Evolutionary conservation across 768 basidiomycete genomes (phyloP).

Genomic region (Russula sp.): DNA sequence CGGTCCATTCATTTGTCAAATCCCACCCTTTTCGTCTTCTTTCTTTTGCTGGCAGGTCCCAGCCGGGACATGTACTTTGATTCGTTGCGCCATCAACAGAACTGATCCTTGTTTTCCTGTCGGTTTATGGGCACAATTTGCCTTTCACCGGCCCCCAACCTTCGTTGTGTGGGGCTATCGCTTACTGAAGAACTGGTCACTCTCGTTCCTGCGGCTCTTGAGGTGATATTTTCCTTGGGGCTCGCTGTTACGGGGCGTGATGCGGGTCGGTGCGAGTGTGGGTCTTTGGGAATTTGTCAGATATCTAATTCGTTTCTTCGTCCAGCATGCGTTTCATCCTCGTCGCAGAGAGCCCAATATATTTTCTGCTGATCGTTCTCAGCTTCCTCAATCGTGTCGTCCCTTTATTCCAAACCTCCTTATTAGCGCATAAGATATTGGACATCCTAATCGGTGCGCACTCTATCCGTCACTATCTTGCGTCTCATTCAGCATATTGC

Average conservation of each 20-base stretch:
- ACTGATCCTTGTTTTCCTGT: constrained; percentile 29
- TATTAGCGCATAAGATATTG: constrained; percentile 48
- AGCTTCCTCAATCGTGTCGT: constrained; percentile 59
- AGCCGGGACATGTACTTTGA: constrained; percentile 40
- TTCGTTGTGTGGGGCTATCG: constrained; percentile 63
- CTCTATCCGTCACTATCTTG: background rate
- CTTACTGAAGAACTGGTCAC: constrained; percentile 47
- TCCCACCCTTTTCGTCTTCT: constrained; percentile 12
- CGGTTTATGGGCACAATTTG: constrained; percentile 42
- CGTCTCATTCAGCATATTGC: background rate
- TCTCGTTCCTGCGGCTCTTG: constrained; percentile 61
- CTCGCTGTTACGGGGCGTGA: constrained; percentile 51
- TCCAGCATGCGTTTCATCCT: constrained; percentile 57
- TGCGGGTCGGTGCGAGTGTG: constrained; percentile 46
- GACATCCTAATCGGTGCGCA: constrained; percentile 62
- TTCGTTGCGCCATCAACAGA: constrained; percentile 23
- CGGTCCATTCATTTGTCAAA: background rate
- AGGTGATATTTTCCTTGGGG: constrained; percentile 55
- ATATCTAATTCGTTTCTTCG: constrained; percentile 8
- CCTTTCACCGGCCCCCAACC: constrained; percentile 64
- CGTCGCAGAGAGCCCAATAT: constrained; percentile 58
- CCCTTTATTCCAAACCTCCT: constrained; percentile 48
- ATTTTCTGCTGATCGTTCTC: constrained; percentile 55
- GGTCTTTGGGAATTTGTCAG: background rate
- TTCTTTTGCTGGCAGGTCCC: constrained; percentile 33